Conservation (phyloP, 2,329 filamentous ascomycete genomes). For the Atkinsonella hypoxylon region DNA sequence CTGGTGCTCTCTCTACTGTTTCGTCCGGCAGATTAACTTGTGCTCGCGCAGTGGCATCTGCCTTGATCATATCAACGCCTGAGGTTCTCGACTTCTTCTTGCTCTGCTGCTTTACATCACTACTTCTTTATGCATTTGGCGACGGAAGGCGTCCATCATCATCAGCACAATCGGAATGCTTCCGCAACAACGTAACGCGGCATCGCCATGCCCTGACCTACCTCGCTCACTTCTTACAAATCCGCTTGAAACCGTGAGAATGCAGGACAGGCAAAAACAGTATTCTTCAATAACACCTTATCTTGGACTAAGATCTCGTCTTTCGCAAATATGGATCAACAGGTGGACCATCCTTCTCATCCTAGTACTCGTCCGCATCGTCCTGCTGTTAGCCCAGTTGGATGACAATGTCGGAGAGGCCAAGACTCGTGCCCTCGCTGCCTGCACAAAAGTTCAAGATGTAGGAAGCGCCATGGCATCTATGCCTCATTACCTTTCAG, state of each 20-base stretch:
- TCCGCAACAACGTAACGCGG: background rate
- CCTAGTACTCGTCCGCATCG: constrained; percentile 69
- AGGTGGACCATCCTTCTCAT: constrained; percentile 87
- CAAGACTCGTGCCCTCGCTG: constrained; percentile 69
- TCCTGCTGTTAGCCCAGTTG: constrained; percentile 64
- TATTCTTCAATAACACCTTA: constrained; percentile 66
- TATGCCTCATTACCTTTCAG: constrained; percentile 90
- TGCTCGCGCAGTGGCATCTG: too few relatives aligned
- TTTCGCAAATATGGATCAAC: constrained; percentile 97
- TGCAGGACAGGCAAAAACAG: constrained; percentile 8
- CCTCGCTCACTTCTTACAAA: constrained; percentile 17
- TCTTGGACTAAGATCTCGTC: constrained; percentile 73
- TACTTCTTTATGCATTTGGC: too few relatives aligned
- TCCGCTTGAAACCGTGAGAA: constrained; percentile 23
- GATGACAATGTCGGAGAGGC: constrained; percentile 65
- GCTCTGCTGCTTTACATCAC: too few relatives aligned
- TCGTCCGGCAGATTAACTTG: too few relatives aligned
- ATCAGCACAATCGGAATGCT: background rate
- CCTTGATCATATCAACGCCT: background rate
- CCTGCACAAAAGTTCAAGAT: constrained; percentile 85
- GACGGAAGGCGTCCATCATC: too few relatives aligned
- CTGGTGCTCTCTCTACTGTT: background rate
- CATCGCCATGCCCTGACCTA: constrained; percentile 1
- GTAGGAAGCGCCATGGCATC: constrained; percentile 93
- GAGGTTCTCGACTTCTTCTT: background rate